Evolutionary conservation across 1,284 basidiomycete genomes (phyloP).

Genomic region (Trametes versicolor): DNA sequence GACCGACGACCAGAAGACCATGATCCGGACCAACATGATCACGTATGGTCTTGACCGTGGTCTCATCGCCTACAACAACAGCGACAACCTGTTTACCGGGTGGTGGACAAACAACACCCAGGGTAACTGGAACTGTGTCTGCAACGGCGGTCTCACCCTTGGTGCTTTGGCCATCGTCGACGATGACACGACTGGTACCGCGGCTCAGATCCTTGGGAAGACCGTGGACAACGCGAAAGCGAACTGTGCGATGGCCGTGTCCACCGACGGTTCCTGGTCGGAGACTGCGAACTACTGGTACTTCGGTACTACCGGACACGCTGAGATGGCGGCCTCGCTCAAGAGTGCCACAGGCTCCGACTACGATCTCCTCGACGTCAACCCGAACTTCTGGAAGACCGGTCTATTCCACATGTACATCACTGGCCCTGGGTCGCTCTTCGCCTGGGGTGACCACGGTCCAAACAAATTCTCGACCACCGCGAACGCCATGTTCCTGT

Average conservation of each 20-base stretch:
- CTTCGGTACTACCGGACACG: conserved; percentile 92
- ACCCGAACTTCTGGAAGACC: conserved; percentile 79
- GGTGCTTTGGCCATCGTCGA: conserved; percentile 91
- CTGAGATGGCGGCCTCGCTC: conserved; percentile 91
- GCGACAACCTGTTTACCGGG: conserved; percentile 53
- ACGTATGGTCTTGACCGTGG: conserved; percentile 82
- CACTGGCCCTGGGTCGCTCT: conserved; percentile 86
- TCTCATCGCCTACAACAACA: conserved; percentile 57
- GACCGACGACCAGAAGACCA: conserved; percentile 75
- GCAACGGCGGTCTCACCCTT: conserved; percentile 91
- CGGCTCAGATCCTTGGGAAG: conserved; percentile 71
- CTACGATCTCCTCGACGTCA: conserved; percentile 76
- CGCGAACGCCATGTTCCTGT: conserved; percentile 81
- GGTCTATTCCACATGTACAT: conserved; percentile 94
- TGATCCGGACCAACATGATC: conserved; percentile 82
- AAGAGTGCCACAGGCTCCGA: conserved; percentile 88
- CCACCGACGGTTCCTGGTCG: conserved; percentile 90
- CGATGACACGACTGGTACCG: conserved; percentile 83
- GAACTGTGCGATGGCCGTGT: conserved; percentile 79
- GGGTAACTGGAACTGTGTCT: conserved; percentile 99
- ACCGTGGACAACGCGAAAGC: conserved; percentile 80
- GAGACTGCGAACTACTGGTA: conserved; percentile 98
- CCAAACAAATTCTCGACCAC: conserved; percentile 95
- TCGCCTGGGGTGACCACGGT: conserved; percentile 94
- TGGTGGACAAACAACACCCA: conserved; percentile 70